Evolutionary conservation across 371 early-diverging fungal species (phyloP), one percentile per base, ranked within the genome.

Genomic region (Mucor piriformis): DNA sequence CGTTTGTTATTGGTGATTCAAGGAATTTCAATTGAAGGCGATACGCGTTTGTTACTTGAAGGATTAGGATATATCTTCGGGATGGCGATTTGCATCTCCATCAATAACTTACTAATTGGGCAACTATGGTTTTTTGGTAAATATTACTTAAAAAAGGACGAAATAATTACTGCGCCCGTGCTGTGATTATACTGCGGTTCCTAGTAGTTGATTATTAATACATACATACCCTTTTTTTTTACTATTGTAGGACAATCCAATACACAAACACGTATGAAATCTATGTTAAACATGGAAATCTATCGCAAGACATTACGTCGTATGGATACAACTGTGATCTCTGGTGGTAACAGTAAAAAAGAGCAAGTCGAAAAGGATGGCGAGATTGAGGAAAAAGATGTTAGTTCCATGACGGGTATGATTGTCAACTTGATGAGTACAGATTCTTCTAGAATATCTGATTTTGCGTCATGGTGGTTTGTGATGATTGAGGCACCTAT

Each of bases 361-460:
- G 67, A 47, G 58, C 50, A 37, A 11, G n/a, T 15, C 10, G 32
- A 61, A 0, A 24, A 35, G 13, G 52, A 32, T 6, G 59, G 61
- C 0, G 71, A 62, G 20, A 54, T 61, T 13, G 49, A 56, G 2
- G 18, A 13, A 3, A 37, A 37, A 6, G 38, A 20, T 8, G 29
- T 16, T 4, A 27, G 43, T 7, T 72, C 83, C 15, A 69, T 72
- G 4, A 70, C 81, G 1, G 95, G 95, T 16, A 83, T 81, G 21
- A 81, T 95, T 46, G 88, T 90, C 61, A 96, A 92, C 66, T 61
- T 96, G 54, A 88, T 95, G 73, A 88, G 94, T 13, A 88, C 94
- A 3, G 97, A 96, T 62, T 66, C 88, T 6, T 76, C 80, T 35
- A 83, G 92, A 40, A 77, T 95, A 18, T 71, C 83, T 10, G 79